These are phyloP conservation scores for Starmerella potacharoeniae DNA, from an alignment of 805 yeast genomes.

Conservation along the genomic window DNA sequence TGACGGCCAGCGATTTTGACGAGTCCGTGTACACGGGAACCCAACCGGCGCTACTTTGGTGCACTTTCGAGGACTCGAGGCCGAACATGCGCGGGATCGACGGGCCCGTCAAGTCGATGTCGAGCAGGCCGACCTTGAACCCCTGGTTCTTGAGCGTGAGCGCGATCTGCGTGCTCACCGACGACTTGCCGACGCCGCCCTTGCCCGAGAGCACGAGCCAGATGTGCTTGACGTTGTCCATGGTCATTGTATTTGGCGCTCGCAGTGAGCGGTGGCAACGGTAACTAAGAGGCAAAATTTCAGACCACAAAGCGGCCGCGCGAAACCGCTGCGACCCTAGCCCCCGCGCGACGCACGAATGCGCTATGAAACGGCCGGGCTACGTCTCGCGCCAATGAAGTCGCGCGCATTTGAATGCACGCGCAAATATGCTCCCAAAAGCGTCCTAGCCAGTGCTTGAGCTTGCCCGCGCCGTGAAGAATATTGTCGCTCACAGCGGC, in stretches of 20 bases:
- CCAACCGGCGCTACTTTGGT: conserved; percentile 80
- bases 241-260: background rate
- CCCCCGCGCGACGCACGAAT: background rate
- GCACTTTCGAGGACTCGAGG: conserved; percentile 64
- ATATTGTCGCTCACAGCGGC: no score
- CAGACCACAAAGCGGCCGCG: background rate
- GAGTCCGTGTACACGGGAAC: conserved; percentile 59
- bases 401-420: no score
- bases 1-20: conserved; percentile 45
- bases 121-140: conserved; percentile 81
- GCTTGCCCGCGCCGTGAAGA: no score
- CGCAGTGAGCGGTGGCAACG: background rate
- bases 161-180: conserved; percentile 90
- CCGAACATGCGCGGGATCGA: conserved; percentile 96
- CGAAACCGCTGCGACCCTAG: background rate
- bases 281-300: conserved; percentile 5
- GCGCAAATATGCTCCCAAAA: no score
- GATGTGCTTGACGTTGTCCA: conserved; percentile 49
- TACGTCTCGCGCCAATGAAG: no score
- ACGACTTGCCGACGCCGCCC: conserved; percentile 94
- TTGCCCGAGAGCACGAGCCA: conserved; percentile 66
- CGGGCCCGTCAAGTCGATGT: conserved; percentile 93
- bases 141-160: conserved; percentile 63
- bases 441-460: no score
- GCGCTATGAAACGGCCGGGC: no score